Evolutionary conservation across 768 basidiomycete genomes (phyloP).

Genomic region (Russula brevipes): DNA sequence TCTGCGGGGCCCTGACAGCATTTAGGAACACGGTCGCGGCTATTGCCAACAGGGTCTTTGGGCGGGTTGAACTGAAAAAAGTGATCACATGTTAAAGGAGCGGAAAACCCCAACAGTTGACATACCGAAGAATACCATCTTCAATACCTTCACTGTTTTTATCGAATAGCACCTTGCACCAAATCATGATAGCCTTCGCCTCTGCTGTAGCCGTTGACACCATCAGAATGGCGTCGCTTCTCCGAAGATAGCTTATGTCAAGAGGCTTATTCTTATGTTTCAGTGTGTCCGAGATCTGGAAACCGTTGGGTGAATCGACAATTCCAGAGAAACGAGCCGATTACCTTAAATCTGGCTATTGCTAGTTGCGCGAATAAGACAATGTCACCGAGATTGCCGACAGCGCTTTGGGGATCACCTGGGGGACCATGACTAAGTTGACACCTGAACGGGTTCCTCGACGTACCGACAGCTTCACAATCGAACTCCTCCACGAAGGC

Average conservation of each 20-base stretch:
- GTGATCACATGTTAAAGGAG: neutral
- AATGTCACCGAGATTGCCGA: conserved; percentile 73
- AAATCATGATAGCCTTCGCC: conserved; percentile 38
- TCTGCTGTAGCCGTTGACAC: conserved; percentile 40
- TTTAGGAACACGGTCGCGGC: conserved; percentile 61
- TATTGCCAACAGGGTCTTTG: conserved; percentile 60
- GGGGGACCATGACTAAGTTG: neutral
- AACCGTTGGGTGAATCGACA: neutral
- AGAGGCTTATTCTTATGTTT: conserved; percentile 43
- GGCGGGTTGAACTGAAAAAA: conserved; percentile 56
- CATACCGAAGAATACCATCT: conserved; percentile 53
- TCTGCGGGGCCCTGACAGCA: conserved; percentile 47
- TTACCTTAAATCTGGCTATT: conserved; percentile 59
- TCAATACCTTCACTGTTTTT: conserved; percentile 76
- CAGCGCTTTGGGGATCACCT: conserved; percentile 79
- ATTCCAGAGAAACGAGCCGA: conserved; percentile 16
- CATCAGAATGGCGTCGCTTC: conserved; percentile 42
- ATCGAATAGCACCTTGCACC: conserved; percentile 79
- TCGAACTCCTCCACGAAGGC: conserved; percentile 66
- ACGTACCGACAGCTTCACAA: conserved; percentile 73
- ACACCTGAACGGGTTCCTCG: neutral
- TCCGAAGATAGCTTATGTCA: conserved; percentile 47
- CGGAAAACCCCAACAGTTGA: neutral
- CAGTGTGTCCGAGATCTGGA: conserved; percentile 49
- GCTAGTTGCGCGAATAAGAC: conserved; percentile 68